Evolutionary conservation across 1,284 basidiomycete genomes (phyloP), one percentile per base, ranked within the genome.

Genomic region (Boletus sp.): DNA sequence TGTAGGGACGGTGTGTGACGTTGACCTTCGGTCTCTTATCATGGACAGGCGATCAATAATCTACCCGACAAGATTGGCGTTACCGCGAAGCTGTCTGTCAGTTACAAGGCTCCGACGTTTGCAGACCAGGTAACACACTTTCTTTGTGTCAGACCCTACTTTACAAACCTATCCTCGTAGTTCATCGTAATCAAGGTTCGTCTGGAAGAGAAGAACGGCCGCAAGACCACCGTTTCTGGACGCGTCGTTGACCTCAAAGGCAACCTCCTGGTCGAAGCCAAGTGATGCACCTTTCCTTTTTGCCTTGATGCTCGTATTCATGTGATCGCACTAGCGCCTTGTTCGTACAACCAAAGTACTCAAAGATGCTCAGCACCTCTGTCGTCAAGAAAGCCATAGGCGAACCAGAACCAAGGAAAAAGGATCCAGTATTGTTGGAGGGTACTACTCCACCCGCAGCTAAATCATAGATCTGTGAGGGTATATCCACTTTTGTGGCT

Each of bases 21-120:
- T 21, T 27, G 19, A 13, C 43, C 11, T 3, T 37, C 27, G n/a
- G n/a, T n/a, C n/a, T n/a, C n/a, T n/a, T n/a, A n/a, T n/a, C n/a
- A n/a, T n/a, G n/a, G 28, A 52, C 33, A 65, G 93, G 93, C 95
- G 4, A 84, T 95, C 53, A 80, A 85, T 60, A 93, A 94, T 71
- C 77, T 98, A 1, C 94, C 95, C 1, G 89, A 91, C 35, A 89
- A 92, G 71, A 88, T 98, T 52, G 96, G 93, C n/a, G 95, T 98
- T 16, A 98, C 96, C 0, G 96, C 95, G 2, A 89, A 84, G 55
- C 78, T 95, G 50, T 81, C 82, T 21, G 76, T 95, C 58, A 87
- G 87, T 68, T 96, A 94, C 75, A 85, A 83, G 57, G 89, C 91
- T 1, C 94, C 94, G 0, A 93, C 91, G 2, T 85, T 83, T 60